Percentiles rank a stretch among this genome's conserved stretches.
phyloP scores from a whole-genome alignment of 768 basidiomycete species.

The Pleurotus ostreatus region DNA sequence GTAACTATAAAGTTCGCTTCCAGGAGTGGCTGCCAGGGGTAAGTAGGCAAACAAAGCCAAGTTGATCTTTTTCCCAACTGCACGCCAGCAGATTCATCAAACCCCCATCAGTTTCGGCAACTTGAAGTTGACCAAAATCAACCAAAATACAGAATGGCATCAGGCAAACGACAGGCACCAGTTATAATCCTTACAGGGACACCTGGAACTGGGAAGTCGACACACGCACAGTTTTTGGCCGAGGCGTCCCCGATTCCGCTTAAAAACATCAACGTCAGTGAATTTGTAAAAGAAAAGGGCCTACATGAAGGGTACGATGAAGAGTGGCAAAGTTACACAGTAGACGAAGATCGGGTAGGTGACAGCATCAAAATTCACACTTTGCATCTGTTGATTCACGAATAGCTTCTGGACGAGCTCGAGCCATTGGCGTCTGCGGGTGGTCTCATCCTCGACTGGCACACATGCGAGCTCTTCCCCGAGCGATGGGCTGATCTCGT shows the following conservation, averaged over 20 bases:
- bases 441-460: constrained; percentile 90
- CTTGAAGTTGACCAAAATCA: background rate
- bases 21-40: constrained; percentile 5
- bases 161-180: constrained; percentile 30
- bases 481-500: constrained; percentile 97
- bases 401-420: constrained; percentile 82
- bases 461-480: constrained; percentile 89
- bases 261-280: constrained; percentile 85
- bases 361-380: background rate
- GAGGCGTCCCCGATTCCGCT: constrained; percentile 68
- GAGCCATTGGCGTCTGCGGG: constrained; percentile 68
- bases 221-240: constrained; percentile 81
- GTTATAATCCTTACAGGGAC: constrained; percentile 87
- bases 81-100: background rate
- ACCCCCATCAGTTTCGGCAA: constrained; percentile 2
- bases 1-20: constrained; percentile 7
- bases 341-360: constrained; percentile 93
- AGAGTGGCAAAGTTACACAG: constrained; percentile 92
- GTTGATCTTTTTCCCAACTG: background rate
- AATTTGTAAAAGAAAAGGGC: constrained; percentile 79
- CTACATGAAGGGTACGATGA: constrained; percentile 86
- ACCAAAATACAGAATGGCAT: background rate
- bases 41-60: constrained; percentile 5
- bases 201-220: constrained; percentile 95
- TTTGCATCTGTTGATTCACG: constrained; percentile 10